Evolutionary conservation across 2,329 filamentous ascomycete species (phyloP).

Genomic region (Ophiostoma sp.): DNA sequence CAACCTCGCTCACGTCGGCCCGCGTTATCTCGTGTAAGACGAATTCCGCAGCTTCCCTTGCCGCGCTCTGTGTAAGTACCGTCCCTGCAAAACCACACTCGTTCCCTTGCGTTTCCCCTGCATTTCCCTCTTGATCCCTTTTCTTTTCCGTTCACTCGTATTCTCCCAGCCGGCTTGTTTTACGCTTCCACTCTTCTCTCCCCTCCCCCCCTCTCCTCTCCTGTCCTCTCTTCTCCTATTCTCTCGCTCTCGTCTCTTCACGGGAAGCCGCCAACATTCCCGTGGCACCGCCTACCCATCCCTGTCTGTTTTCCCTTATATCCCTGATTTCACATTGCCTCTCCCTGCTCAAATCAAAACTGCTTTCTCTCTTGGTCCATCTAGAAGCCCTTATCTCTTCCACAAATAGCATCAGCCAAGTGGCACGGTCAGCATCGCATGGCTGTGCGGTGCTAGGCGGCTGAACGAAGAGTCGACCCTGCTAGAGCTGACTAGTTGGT

Average conservation of each 20-base stretch:
- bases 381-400: conserved; percentile 2
- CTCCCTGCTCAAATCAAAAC: background rate
- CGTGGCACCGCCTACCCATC: background rate
- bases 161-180: too few species aligned
- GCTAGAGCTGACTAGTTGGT: background rate
- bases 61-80: conserved; percentile 10
- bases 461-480: background rate
- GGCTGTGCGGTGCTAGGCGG: background rate
- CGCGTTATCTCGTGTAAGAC: conserved; percentile 11
- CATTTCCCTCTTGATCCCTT: background rate
- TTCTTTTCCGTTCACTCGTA: background rate
- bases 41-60: background rate
- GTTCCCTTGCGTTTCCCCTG: background rate
- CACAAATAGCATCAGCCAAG: conserved; percentile 8
- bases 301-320: background rate
- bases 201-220: background rate
- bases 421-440: background rate
- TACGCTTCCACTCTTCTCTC: too few species aligned
- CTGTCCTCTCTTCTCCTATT: background rate
- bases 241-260: background rate
- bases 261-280: background rate
- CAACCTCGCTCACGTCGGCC: background rate
- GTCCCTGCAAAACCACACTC: too few species aligned
- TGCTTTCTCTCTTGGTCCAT: background rate
- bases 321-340: conserved; percentile 1